A percentile compares a stretch with the other conserved stretches of the same genome.
Evolutionary conservation across 164 flowering plant species (phyloP).

Genomic region (Echeveria elegans): DNA sequence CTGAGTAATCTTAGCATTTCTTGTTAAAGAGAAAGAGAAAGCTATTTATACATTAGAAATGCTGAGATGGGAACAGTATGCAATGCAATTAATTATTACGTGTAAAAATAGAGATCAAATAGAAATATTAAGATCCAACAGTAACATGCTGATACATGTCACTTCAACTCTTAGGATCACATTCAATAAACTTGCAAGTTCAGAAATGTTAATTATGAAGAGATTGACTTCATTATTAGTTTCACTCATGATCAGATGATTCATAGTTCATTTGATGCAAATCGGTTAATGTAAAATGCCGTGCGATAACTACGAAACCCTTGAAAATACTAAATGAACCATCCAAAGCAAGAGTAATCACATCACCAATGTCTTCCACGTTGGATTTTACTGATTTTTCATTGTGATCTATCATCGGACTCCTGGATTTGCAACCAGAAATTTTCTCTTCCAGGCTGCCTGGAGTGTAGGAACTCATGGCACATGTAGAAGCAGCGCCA

Average conservation of each 20-base stretch:
- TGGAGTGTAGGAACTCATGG: slow-evolving; percentile 25
- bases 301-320: background rate
- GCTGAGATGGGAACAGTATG: background rate
- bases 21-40: slow-evolving; percentile 3
- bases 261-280: too few relatives aligned
- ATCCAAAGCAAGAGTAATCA: slow-evolving; percentile 16
- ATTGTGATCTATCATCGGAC: slow-evolving; percentile 22
- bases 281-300: slow-evolving; percentile 16
- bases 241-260: too few relatives aligned
- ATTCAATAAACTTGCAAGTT: too few relatives aligned
- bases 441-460: slow-evolving; percentile 51
- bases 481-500: slow-evolving; percentile 23
- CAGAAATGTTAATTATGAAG: too few relatives aligned
- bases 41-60: background rate
- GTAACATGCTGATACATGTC: too few relatives aligned
- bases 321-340: slow-evolving; percentile 13
- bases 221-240: background rate
- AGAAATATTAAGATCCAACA: too few relatives aligned
- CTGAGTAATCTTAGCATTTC: background rate
- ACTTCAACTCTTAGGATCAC: too few relatives aligned
- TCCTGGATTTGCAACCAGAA: slow-evolving; percentile 44
- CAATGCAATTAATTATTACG: too few relatives aligned
- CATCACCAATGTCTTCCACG: slow-evolving; percentile 17
- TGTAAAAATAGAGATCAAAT: too few relatives aligned
- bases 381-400: slow-evolving; percentile 22